Percentiles rank a stretch among this genome's conserved stretches.
phyloP scores from a whole-genome alignment of 2,329 filamentous ascomycete species.

The Juglanconis oblonga region DNA sequence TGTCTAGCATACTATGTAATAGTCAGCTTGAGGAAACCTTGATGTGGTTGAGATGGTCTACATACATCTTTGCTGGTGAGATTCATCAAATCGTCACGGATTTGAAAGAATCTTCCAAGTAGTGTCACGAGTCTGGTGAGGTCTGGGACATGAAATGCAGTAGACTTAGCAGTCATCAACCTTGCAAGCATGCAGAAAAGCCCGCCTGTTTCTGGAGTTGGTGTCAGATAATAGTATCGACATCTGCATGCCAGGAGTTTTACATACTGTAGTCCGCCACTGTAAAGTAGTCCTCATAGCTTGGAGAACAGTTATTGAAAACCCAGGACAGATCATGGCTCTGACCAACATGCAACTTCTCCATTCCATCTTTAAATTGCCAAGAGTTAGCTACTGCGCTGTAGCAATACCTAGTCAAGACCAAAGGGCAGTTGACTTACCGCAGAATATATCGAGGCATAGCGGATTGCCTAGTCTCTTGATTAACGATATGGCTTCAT shows the following conservation, averaged over 20 bases:
- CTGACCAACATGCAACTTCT: constrained; percentile 25
- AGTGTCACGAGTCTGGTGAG: constrained; percentile 11
- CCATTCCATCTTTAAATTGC: constrained; percentile 16
- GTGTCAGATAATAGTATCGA: background rate
- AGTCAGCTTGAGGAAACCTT: background rate
- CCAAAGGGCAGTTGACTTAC: background rate
- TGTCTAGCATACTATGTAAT: constrained; percentile 29
- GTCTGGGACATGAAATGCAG: background rate
- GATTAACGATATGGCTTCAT: constrained; percentile 1
- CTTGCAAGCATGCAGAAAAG: constrained; percentile 20
- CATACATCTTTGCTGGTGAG: constrained; percentile 9
- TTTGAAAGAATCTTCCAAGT: constrained; percentile 31
- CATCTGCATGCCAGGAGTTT: background rate
- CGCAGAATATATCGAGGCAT: constrained; percentile 24
- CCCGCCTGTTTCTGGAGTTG: constrained; percentile 18
- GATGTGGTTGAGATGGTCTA: constrained; percentile 19
- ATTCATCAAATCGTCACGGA: constrained; percentile 33
- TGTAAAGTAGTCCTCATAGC: constrained; percentile 24
- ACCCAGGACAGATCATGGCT: constrained; percentile 28
- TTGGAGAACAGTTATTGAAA: constrained; percentile 19
- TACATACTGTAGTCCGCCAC: constrained; percentile 25
- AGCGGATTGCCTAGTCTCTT: constrained; percentile 21
- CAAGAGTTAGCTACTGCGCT: background rate
- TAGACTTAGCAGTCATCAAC: constrained; percentile 6
- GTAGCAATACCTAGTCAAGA: background rate